Conservation (phyloP, 208 protist genomes). For the Leishmania martiniquensis region DNA sequence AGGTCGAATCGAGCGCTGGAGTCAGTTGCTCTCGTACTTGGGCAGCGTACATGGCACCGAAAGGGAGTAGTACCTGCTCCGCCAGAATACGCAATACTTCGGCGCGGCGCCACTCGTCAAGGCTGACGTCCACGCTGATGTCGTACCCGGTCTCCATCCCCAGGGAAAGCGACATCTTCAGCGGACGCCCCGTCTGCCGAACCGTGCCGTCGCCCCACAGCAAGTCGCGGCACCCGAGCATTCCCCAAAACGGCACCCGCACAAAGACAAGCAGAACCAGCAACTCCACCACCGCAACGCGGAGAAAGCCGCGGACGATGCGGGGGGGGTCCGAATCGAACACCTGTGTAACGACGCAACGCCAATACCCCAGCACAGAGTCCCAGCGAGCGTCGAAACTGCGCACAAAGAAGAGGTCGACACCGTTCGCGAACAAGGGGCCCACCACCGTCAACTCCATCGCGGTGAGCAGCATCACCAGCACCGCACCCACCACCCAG, state of each 20-base stretch:
- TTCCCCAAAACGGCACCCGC: constrained; percentile 36
- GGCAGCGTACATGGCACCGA: constrained; percentile 17
- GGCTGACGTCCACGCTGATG: constrained; percentile 6
- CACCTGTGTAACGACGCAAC: constrained; percentile 61
- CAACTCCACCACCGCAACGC: constrained; percentile 51
- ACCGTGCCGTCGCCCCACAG: constrained; percentile 25
- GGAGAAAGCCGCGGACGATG: constrained; percentile 48
- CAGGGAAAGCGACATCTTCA: constrained; percentile 22
- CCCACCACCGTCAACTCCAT: constrained; percentile 57
- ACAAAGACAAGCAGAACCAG: constrained; percentile 63
- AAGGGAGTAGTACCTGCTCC: constrained; percentile 23
- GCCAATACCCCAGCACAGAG: constrained; percentile 47
- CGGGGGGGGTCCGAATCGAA: constrained; percentile 64
- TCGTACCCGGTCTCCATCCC: neutral
- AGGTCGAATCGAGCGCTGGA: constrained; percentile 1
- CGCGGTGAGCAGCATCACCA: constrained; percentile 53
- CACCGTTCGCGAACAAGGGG: constrained; percentile 78
- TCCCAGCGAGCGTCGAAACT: constrained; percentile 67
- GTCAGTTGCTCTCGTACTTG: constrained; percentile 13
- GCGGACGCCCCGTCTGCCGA: neutral
- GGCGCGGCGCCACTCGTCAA: constrained; percentile 16
- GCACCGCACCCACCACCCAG: constrained; percentile 56
- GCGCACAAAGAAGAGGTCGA: constrained; percentile 80
- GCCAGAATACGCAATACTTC: constrained; percentile 23
- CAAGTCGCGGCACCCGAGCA: constrained; percentile 29